Base-by-base conservation (phyloP, 352 stramenopile genomes). In the Globisporangium viniferum region DNA sequence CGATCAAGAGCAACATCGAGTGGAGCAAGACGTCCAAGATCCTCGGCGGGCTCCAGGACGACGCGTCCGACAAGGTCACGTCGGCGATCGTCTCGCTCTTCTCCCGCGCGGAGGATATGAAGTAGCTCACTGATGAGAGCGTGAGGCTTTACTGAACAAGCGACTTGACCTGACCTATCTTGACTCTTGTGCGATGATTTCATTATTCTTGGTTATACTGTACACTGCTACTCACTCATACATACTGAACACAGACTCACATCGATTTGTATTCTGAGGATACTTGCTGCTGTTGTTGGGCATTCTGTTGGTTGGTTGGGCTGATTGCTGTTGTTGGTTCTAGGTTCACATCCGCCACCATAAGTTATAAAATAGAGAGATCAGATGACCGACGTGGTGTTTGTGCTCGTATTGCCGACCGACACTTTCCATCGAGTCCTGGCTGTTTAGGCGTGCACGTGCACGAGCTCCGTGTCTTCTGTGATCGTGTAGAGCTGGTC, bases 401-500 rank as follows among this genome's bases (percentile, higher is more conserved):
- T 41, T 6, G 27, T 27, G 35, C 35, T 62, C 57, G 22, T 53
- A 36, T 35, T 41, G 24, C 39, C 39, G 31, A 46, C 39, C 59
- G 55, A 46, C 29, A 27, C 31, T 20, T 60, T 60, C 31, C 55
- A 29, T 44, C 29, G 55, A 53, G 14, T 22, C 2, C 14, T 22
- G 39, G 2, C 22, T 18, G 9, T 27, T 20, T 65, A 70, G 20
- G 56, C 46, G 57, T 73, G 74, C 22, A 76, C 14, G 31, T 73
- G 69, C n/a, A 70, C 41, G 41, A 75, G 59, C 62, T 86, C 80
- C 15, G 63, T 62, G 73, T 86, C 77, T 57, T 89, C 81, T 3
- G 70, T 80, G 72, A 89, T 89, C 48, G 81, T 76, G 69, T 84
- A 86, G 57, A 89, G 77, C 44, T 85, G 73, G 22, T 87, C 75